Conservation (phyloP, 2,329 filamentous ascomycete genomes). For the Coniosporium tulheliwenetii region DNA sequence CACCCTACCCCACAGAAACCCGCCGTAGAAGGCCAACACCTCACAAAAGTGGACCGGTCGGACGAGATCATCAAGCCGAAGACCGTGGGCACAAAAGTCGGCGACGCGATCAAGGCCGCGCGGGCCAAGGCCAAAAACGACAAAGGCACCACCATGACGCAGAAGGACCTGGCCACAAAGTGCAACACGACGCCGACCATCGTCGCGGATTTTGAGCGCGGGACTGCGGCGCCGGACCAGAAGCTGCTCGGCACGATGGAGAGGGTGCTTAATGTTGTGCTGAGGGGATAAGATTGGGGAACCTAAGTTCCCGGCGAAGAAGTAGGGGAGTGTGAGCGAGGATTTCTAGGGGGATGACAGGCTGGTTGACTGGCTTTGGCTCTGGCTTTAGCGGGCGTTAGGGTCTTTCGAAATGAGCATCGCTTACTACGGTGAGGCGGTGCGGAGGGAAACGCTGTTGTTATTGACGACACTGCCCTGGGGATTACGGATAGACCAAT, state of each 20-base stretch:
- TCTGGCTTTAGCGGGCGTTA: too few species aligned
- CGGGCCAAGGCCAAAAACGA: slow-evolving; percentile 75
- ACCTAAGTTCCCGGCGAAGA: slow-evolving; percentile 65
- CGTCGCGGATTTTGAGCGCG: slow-evolving; percentile 75
- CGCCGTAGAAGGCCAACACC: slow-evolving; percentile 65
- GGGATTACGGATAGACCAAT: too few species aligned
- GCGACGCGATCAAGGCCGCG: slow-evolving; percentile 64
- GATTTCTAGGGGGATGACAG: too few species aligned
- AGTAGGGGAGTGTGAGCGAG: slow-evolving; percentile 35
- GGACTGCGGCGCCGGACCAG: slow-evolving; percentile 64
- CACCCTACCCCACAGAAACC: slow-evolving; percentile 12
- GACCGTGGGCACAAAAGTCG: slow-evolving; percentile 68
- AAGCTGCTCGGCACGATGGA: slow-evolving; percentile 68
- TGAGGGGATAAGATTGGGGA: slow-evolving; percentile 69
- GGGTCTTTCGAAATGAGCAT: too few species aligned
- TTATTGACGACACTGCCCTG: too few species aligned
- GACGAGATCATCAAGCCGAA: slow-evolving; percentile 98
- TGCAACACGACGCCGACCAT: slow-evolving; percentile 74
- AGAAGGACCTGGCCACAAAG: slow-evolving; percentile 73
- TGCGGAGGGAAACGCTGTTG: too few species aligned
- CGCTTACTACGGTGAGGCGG: too few species aligned
- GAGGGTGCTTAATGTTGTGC: slow-evolving; percentile 72
- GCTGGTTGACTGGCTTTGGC: too few species aligned
- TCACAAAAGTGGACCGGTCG: slow-evolving; percentile 93
- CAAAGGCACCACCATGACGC: slow-evolving; percentile 57